A percentile compares a stretch with the other conserved stretches of the same genome.
Evolutionary conservation across 768 basidiomycete species (phyloP).

Genomic region (Pholiota microspora): DNA sequence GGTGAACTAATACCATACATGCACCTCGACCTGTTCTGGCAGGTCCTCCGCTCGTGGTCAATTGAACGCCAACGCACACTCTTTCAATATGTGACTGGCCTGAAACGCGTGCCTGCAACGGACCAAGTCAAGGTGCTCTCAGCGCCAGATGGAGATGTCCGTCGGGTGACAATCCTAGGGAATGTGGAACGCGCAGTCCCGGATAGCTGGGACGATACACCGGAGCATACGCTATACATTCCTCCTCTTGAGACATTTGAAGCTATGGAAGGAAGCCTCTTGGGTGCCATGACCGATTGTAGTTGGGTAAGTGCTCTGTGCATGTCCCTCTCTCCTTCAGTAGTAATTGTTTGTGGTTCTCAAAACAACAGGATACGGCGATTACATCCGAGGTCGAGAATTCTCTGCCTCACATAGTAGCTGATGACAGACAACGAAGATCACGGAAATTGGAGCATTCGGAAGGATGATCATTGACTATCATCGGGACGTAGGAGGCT

Average conservation of each 20-base stretch:
- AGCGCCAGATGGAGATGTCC: constrained; percentile 25
- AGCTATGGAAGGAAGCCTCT: constrained; percentile 20
- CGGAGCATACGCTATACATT: constrained; percentile 25
- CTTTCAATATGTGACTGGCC: constrained; percentile 24
- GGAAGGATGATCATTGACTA: not conserved
- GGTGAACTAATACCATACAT: constrained; percentile 15
- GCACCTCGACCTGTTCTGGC: constrained; percentile 25
- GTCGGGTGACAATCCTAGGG: constrained; percentile 24
- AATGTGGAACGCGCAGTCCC: constrained; percentile 26
- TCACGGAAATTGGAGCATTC: not conserved
- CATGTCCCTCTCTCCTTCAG: not conserved
- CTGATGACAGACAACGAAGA: not conserved
- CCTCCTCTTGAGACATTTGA: constrained; percentile 24
- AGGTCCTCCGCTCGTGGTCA: constrained; percentile 23
- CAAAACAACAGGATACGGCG: constrained; percentile 10
- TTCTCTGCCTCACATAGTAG: not conserved
- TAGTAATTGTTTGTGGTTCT: not conserved
- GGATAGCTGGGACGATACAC: constrained; percentile 22
- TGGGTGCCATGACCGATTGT: constrained; percentile 22
- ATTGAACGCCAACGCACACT: constrained; percentile 20
- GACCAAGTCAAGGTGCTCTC: constrained; percentile 26
- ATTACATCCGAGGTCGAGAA: constrained; percentile 13
- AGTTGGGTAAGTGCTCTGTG: constrained; percentile 19
- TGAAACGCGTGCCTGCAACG: constrained; percentile 24
- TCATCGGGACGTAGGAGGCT: too few species aligned